Base-by-base conservation (phyloP, 305 asterid species). In the Fraxinus baroniana region DNA sequence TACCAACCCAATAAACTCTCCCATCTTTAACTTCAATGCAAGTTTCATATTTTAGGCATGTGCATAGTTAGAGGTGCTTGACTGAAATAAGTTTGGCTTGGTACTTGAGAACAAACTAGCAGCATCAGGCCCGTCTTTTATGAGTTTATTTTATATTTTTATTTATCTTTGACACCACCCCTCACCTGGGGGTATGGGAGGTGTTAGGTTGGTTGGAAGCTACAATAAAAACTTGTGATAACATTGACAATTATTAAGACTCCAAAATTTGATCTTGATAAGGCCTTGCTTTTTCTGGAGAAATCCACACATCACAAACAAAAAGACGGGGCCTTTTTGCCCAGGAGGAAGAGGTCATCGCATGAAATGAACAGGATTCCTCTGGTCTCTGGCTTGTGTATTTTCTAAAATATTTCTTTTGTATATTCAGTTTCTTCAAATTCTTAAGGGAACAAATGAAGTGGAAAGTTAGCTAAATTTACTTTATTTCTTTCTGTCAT, bases 41-140 rank as follows among this genome's bases (percentile, higher is more conserved):
- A 26, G 49, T 78, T 83, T 36, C 49, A 70, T 80, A 68, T 84
- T 80, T 81, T 80, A 44, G 79, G 55, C 7, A 44, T 79, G 37
- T 76, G 68, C 37, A 28, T 30, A 28, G 9, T 68, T 1, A n/a
- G 17, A 13, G 13, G 17, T 75, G 80, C 78, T 78, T 75, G 72
- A 73, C 72, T 83, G 62, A 60, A 55, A 64, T 18, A 37, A 39
- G 60, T 76, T 70, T 12, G 81, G 24, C 15, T 41, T 66, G 33
- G 75, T 79, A 35, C 22, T 17, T 26, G 8, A 28, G 39, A 74
- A 55, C 37, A 30, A 10, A 30, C 20, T 68, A 28, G 37, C 41
- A 26, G 75, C 8, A 70, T 20, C 41, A 66, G 7, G 35, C 73
- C 0, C 7, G 8, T 24, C 73, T 66, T 62, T 22, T 10, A 9